A percentile compares a stretch with the other conserved stretches of the same genome.
Evolutionary conservation across 2,329 filamentous ascomycete species (phyloP).

Genomic region (Chrysosporium keratinophilum): DNA sequence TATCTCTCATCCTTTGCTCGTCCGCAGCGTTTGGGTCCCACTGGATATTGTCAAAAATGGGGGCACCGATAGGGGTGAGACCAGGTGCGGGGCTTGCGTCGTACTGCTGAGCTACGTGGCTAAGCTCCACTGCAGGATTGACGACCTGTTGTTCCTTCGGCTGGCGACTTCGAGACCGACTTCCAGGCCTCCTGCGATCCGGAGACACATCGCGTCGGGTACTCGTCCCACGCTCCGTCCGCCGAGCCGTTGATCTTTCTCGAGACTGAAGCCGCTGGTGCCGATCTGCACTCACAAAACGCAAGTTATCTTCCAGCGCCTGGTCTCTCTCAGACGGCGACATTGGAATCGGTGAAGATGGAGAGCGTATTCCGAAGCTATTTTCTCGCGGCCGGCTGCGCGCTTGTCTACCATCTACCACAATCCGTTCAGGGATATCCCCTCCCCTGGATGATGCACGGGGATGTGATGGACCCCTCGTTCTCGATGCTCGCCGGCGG

Average conservation of each 20-base stretch:
- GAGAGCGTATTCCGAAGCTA: slow-evolving; percentile 55
- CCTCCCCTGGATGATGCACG: neutral
- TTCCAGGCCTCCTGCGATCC: slow-evolving; percentile 32
- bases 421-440: neutral
- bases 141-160: slow-evolving; percentile 20
- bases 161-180: slow-evolving; percentile 30
- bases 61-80: neutral
- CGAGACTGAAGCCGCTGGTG: slow-evolving; percentile 38
- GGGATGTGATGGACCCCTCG: neutral
- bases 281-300: slow-evolving; percentile 36
- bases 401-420: slow-evolving; percentile 36
- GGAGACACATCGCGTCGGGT: slow-evolving; percentile 38
- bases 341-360: slow-evolving; percentile 71
- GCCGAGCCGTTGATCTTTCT: slow-evolving; percentile 43
- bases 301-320: slow-evolving; percentile 53
- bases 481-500: slow-evolving; percentile 3
- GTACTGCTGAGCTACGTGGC: neutral
- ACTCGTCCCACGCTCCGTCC: slow-evolving; percentile 36
- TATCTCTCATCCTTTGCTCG: neutral
- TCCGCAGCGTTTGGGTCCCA: neutral
- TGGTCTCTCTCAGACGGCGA: slow-evolving; percentile 47
- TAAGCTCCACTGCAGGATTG: neutral
- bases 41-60: slow-evolving; percentile 6
- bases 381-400: slow-evolving; percentile 53
- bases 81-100: neutral